Evolutionary conservation across 108 stramenopile genomes (phyloP).

Genomic region (Nitzschia palea): DNA sequence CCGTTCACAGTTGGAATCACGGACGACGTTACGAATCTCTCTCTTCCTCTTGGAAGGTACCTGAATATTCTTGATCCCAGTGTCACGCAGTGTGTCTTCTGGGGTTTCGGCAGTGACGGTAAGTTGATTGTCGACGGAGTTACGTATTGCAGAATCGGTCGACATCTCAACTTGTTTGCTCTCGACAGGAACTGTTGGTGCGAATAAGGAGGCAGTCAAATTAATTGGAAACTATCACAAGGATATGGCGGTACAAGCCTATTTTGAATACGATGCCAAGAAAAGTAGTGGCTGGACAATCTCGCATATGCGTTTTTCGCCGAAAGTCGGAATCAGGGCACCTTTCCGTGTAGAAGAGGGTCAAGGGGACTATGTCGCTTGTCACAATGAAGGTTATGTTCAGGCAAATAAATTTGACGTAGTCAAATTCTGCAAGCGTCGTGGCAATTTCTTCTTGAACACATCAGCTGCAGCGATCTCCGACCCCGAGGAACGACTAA

Average conservation of each 20-base stretch:
- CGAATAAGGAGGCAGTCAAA: conserved; percentile 58
- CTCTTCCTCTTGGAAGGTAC: conserved; percentile 44
- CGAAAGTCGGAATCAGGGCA: conserved; percentile 15
- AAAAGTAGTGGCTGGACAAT: conserved; percentile 62
- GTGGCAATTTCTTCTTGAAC: conserved; percentile 62
- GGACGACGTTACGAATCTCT: conserved; percentile 64
- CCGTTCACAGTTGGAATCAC: conserved; percentile 67
- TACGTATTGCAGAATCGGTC: too few relatives aligned
- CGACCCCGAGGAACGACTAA: conserved; percentile 37
- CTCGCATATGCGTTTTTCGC: conserved; percentile 52
- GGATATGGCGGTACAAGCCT: conserved; percentile 61
- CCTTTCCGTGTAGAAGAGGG: conserved; percentile 44
- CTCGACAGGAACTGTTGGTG: conserved; percentile 47
- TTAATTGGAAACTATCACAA: conserved; percentile 54
- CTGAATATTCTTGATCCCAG: conserved; percentile 38
- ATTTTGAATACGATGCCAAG: conserved; percentile 70
- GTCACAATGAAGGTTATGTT: conserved; percentile 64
- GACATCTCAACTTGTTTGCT: too few relatives aligned
- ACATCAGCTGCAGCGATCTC: conserved; percentile 50
- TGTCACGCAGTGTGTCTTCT: conserved; percentile 63
- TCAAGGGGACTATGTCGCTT: conserved; percentile 55
- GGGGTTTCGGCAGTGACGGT: conserved; percentile 61
- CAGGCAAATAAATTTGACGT: conserved; percentile 66
- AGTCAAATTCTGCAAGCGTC: conserved; percentile 44
- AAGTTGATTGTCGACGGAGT: too few relatives aligned